phyloP scores from a whole-genome alignment of 768 basidiomycete genomes.

The Dioszegia aurantiaca region DNA sequence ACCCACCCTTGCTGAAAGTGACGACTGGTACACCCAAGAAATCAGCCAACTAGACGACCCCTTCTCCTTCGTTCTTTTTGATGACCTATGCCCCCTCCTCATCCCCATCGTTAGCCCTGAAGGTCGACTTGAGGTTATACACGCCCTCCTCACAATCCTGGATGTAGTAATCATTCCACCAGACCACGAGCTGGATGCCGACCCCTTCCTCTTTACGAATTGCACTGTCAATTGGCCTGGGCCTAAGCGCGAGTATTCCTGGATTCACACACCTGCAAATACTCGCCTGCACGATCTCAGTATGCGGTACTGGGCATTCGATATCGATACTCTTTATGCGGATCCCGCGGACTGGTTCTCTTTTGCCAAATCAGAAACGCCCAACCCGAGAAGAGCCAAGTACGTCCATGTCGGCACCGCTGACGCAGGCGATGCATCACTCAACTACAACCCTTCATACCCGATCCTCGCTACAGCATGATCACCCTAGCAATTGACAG shows the following conservation, averaged over 20 bases:
- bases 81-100: conserved; percentile 52
- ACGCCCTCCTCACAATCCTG: conserved; percentile 53
- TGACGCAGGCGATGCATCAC: conserved; percentile 13
- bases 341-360: neutral
- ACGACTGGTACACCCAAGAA: conserved; percentile 48
- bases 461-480: conserved; percentile 48
- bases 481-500: conserved; percentile 49
- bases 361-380: neutral
- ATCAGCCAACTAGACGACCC: conserved; percentile 44
- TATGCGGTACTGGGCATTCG: conserved; percentile 10
- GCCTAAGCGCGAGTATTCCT: neutral
- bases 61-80: conserved; percentile 52
- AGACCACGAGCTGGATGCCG: conserved; percentile 48
- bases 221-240: neutral
- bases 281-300: neutral
- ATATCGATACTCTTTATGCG: conserved; percentile 6
- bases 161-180: conserved; percentile 52
- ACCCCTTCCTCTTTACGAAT: conserved; percentile 46
- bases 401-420: neutral
- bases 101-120: conserved; percentile 45
- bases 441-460: conserved; percentile 26
- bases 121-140: conserved; percentile 49
- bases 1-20: conserved; percentile 17
- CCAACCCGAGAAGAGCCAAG: neutral
- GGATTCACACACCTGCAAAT: neutral